Base-by-base conservation (phyloP, 306 rosid species). In the Sesbania bispinosa region DNA sequence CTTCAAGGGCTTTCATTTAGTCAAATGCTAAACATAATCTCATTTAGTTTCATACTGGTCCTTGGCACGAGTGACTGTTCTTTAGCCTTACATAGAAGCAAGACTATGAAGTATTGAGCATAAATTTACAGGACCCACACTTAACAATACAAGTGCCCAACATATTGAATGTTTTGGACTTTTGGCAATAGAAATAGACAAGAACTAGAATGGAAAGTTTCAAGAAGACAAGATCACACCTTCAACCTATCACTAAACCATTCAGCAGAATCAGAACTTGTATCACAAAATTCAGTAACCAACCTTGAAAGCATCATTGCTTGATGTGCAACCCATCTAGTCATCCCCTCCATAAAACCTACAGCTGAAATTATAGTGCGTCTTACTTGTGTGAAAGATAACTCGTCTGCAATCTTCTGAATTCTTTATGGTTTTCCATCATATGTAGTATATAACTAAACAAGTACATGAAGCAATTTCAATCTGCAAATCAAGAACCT, bases 401-500 rank as follows among this genome's bases (percentile, higher is more conserved):
- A 42, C 54, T 21, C 24, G 10, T 42, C 36, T 63, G 70, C 70
- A 42, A 63, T 20, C 39, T 42, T 41, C 24, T 6, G 26, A 53
- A 29, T 39, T 62, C 10, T 62, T 50, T 10, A 23, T 19, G 50
- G 77, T 32, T 23, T 19, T 45, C 18, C 39, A 36, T 32, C 11
- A 36, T 19, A 7, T 11, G 51, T 35, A 50, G 41, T 13, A 72
- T 45, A 10, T 67, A 71, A 50, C 9, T 36, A 48, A 15, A 15
- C 27, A 55, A 51, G 65, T 51, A 21, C 45, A 48, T 11, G 39
- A 18, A 74, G 45, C 2, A 6, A 29, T 50, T 52, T 24, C 10
- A 62, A 51, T 52, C 79, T 38, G 63, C 64, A 74, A 74, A 74
- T 26, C 43, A 50, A 36, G 51, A 42, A 24, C 42, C 72, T 21